Conservation (phyloP, 352 stramenopile species). For the Phytophthora citricola region DNA sequence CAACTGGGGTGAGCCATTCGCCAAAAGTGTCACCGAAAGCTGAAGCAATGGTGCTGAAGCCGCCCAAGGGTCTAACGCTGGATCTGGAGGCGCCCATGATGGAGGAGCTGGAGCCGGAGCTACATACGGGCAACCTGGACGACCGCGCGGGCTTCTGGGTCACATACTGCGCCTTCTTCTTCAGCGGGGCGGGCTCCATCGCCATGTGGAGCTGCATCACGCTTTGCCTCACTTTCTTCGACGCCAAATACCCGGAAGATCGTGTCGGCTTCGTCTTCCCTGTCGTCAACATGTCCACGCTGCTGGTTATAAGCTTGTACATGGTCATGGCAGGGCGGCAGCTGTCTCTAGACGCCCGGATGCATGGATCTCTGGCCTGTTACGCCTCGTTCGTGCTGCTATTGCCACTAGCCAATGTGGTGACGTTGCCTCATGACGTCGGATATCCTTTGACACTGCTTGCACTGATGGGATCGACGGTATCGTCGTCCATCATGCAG, state of each 20-base stretch:
- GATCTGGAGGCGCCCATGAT: conserved; percentile 27
- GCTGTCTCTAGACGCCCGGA: conserved; percentile 59
- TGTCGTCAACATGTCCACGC: conserved; percentile 86
- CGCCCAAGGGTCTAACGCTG: conserved; percentile 26
- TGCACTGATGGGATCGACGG: conserved; percentile 66
- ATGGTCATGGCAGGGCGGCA: conserved; percentile 81
- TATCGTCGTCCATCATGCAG: conserved; percentile 74
- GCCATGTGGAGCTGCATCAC: conserved; percentile 84
- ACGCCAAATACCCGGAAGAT: conserved; percentile 64
- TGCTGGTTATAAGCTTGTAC: conserved; percentile 80
- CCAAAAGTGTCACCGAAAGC: conserved; percentile 3
- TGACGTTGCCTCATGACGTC: conserved; percentile 45
- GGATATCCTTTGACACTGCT: conserved; percentile 70
- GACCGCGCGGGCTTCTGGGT: conserved; percentile 54
- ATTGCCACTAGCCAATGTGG: conserved; percentile 68
- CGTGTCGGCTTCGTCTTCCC: conserved; percentile 83
- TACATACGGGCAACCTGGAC: conserved; percentile 25
- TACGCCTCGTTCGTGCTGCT: conserved; percentile 68
- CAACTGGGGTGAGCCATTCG: conserved; percentile 14
- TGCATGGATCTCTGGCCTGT: conserved; percentile 57
- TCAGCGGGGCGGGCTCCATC: conserved; percentile 67
- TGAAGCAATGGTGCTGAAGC: conserved; percentile 23
- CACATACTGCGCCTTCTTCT: conserved; percentile 84
- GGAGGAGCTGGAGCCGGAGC: conserved; percentile 10
- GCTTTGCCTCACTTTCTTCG: conserved; percentile 79